A percentile compares a stretch with the other conserved stretches of the same genome.
These are phyloP conservation scores for Phytophthora sansomeana DNA, from an alignment of 352 stramenopile species.

Conservation along the genomic window DNA sequence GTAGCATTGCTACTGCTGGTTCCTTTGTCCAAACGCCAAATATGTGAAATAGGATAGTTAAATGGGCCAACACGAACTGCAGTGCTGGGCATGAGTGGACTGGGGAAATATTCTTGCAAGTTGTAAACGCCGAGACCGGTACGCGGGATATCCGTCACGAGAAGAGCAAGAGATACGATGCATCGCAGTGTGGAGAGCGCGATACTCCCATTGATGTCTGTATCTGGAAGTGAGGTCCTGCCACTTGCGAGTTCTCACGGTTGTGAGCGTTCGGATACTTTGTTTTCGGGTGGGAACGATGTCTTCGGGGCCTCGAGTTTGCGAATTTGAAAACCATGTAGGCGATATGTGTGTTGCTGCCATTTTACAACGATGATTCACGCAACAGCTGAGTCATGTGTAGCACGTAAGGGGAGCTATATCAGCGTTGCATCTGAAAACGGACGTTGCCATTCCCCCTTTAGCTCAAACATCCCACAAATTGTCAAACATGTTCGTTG, in stretches of 20 bases:
- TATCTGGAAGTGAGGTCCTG: conserved; percentile 21
- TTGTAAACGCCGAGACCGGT: conserved; percentile 44
- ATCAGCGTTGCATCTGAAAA: too few species aligned
- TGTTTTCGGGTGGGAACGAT: too few species aligned
- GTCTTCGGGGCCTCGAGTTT: too few species aligned
- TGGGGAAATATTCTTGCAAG: conserved; percentile 32
- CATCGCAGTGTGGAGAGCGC: conserved; percentile 40
- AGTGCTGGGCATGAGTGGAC: conserved; percentile 26
- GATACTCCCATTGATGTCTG: conserved; percentile 40
- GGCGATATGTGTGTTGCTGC: too few species aligned
- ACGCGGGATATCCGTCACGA: conserved; percentile 58
- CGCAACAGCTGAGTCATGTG: too few species aligned
- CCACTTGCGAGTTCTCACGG: conserved; percentile 4
- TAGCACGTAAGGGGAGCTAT: too few species aligned
- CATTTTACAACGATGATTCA: too few species aligned
- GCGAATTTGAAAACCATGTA: too few species aligned
- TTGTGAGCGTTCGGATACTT: conserved; percentile 1
- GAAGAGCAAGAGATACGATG: conserved; percentile 44
- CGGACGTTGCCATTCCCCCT: too few species aligned
- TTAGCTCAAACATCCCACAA: too few species aligned
- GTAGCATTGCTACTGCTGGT: not conserved
- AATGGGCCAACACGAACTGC: conserved; percentile 49
- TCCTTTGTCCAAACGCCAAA: conserved; percentile 15
- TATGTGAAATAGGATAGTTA: conserved; percentile 49
- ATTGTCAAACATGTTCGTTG: too few species aligned